Conservation (phyloP, 73 alveolate genomes). For the Paramecium primaurelia region DNA sequence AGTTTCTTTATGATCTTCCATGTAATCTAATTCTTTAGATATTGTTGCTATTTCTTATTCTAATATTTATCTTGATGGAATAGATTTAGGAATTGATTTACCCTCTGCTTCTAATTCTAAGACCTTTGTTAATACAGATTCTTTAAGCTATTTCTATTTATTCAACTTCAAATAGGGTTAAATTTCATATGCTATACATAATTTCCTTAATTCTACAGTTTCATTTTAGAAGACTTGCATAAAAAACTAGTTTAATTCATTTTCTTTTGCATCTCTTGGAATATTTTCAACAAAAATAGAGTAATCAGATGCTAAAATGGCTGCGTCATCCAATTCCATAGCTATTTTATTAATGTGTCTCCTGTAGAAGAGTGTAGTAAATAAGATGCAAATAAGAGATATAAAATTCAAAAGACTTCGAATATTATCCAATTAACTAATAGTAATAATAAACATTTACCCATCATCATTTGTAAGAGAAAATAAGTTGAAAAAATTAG, state of each 20-base stretch:
- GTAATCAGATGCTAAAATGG: not conserved
- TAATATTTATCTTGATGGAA: not conserved
- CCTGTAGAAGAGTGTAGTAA: not conserved
- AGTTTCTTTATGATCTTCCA: not conserved
- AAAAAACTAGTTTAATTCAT: not conserved
- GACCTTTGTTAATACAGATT: not conserved
- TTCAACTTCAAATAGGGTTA: not conserved
- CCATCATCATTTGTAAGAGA: not conserved
- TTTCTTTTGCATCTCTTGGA: constrained; percentile 18
- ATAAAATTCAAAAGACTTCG: not conserved
- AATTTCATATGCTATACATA: constrained; percentile 12
- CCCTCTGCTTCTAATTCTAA: constrained; percentile 11
- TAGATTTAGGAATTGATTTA: not conserved
- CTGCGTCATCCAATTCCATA: constrained; percentile 26
- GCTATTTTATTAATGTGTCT: constrained; percentile 2
- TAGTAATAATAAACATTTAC: not conserved
- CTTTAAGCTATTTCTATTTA: not conserved
- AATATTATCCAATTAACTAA: not conserved
- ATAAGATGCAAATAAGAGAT: not conserved
- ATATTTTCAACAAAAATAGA: not conserved
- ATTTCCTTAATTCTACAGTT: not conserved
- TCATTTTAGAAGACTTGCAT: not conserved
- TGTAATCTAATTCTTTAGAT: not conserved
- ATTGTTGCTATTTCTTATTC: not conserved
- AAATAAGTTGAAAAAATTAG: not conserved